These are phyloP conservation scores for Aurinia saxatilis DNA, from an alignment of 345 rosid species.

Conservation along the genomic window DNA sequence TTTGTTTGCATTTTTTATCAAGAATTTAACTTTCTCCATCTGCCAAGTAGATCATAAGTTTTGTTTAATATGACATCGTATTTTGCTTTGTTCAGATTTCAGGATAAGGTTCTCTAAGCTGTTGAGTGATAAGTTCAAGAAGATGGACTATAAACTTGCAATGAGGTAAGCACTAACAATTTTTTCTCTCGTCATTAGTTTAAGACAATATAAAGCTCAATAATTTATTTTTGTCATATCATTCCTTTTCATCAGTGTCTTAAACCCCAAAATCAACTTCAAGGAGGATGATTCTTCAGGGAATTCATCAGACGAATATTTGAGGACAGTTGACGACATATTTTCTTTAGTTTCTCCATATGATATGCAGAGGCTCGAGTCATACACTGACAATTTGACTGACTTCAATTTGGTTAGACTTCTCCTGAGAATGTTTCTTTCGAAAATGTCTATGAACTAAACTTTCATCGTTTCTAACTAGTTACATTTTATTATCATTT, in stretches of 20 bases:
- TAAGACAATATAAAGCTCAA: not conserved
- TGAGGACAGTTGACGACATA: constrained; percentile 38
- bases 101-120: constrained; percentile 58
- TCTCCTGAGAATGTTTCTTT: not conserved
- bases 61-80: constrained; percentile 3
- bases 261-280: constrained; percentile 82
- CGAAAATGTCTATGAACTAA: not conserved
- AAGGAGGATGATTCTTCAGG: constrained; percentile 27
- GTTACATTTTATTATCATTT: constrained; percentile 12
- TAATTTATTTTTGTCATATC: not conserved
- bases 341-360: constrained; percentile 57
- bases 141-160: constrained; percentile 86
- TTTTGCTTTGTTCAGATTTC: constrained; percentile 49
- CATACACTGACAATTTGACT: constrained; percentile 56
- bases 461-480: not conserved
- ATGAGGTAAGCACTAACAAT: constrained; percentile 56
- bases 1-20: constrained; percentile 18
- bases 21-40: not conserved
- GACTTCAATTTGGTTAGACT: constrained; percentile 64
- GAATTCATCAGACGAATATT: constrained; percentile 41
- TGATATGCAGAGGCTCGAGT: constrained; percentile 64
- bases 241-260: constrained; percentile 51
- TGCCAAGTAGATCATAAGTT: not conserved
- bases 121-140: constrained; percentile 46
- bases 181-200: constrained; percentile 10